Evolutionary conservation across 2,329 filamentous ascomycete genomes (phyloP), one percentile per base, ranked within the genome.

Genomic region (Coniella vitis): DNA sequence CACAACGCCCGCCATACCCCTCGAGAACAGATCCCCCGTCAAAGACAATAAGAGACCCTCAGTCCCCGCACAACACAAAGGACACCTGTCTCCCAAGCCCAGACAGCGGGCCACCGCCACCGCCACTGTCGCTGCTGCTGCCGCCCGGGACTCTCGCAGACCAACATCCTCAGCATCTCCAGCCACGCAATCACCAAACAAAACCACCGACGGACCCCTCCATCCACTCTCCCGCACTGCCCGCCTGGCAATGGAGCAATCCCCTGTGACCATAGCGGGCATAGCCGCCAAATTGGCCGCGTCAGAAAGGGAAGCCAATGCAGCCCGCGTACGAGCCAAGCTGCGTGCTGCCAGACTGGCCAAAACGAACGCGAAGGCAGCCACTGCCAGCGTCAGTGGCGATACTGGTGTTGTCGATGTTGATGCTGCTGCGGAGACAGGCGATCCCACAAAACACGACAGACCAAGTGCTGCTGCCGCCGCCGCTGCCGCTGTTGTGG

Each of bases 231-330:
- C 67, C 38, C 61, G 66, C 52, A 59, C 63, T 49, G 48, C 63
- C 16, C 54, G 59, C 17, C 67, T 68, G 4, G 60, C 62, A 1
- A 65, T 69, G 4, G 72, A 75, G 42, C 78, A 81, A 54, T 79
- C 73, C 22, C 79, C 79, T 0, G 62, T 83, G 3, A 81, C 75
- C 17, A 81, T 82, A 73, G 76, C 78, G 8, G 73, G 69, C 31
- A 84, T 84, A 53, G 75, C 78, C 0, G 78, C 79, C 22, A 84
- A 84, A 62, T 69, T 84, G 0, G 81, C 79, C 1, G 80, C 81
- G 2, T 78, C 79, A 0, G 81, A 84, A 55, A 71, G 77, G 16
- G 79, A 83, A 46, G 81, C 81, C 4, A 79, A 83, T 54, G 80
- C 80, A 1, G 79, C 79, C 1, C 71, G 80, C 20, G 78, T 83